A percentile compares a stretch with the other conserved stretches of the same genome.
These are phyloP conservation scores for Xerocomus amazonicus DNA, from an alignment of 1,284 basidiomycete genomes.

Conservation along the genomic window DNA sequence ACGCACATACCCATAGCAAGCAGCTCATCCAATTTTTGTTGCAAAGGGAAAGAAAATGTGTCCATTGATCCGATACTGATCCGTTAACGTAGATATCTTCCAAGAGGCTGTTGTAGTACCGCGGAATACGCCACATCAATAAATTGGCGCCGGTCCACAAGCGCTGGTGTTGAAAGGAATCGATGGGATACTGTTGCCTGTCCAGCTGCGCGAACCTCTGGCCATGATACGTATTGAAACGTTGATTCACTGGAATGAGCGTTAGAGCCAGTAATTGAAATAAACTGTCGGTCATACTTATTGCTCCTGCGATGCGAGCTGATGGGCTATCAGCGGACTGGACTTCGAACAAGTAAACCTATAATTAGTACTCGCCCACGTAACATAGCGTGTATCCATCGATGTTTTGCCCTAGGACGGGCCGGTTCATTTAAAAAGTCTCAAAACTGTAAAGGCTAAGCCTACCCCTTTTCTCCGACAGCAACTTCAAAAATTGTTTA, in stretches of 20 bases:
- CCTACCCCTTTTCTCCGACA: slow-evolving; percentile 11
- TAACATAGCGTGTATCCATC: slow-evolving; percentile 24
- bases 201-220: background rate
- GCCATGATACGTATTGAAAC: background rate
- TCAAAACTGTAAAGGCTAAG: background rate
- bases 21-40: background rate
- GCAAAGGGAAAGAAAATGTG: background rate
- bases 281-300: slow-evolving; percentile 1
- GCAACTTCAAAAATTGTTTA: slow-evolving; percentile 13
- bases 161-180: background rate
- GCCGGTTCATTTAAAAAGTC: no score
- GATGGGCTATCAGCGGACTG: background rate
- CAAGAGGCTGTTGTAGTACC: background rate
- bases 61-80: background rate
- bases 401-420: slow-evolving; percentile 3
- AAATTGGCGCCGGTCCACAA: background rate
- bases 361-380: slow-evolving; percentile 12
- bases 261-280: background rate
- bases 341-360: background rate
- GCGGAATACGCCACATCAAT: background rate
- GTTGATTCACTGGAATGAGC: background rate
- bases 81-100: background rate
- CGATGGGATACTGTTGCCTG: background rate
- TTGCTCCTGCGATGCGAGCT: slow-evolving; percentile 14
- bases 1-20: background rate